Conservation (phyloP, 208 protist species). For the Trypanosomatidae sp. region DNA sequence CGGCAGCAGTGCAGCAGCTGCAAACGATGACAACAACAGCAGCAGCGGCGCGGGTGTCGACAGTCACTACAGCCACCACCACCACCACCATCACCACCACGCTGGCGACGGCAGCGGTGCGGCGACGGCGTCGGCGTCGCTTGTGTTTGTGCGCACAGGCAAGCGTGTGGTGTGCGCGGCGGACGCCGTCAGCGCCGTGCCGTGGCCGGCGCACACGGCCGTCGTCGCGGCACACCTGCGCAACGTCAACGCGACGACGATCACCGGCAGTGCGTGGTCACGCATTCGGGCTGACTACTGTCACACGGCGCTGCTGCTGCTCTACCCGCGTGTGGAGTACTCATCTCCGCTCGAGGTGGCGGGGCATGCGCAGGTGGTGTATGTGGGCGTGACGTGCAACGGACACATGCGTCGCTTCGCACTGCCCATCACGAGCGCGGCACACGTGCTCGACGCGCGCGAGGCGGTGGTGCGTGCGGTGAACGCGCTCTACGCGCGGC, state of each 20-base stretch:
- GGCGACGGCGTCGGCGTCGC: slow-evolving; percentile 38
- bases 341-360: slow-evolving; percentile 39
- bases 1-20: not conserved
- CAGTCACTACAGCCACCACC: not conserved
- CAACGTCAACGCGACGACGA: slow-evolving; percentile 26
- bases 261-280: slow-evolving; percentile 41
- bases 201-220: slow-evolving; percentile 45
- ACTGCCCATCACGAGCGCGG: slow-evolving; percentile 51
- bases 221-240: slow-evolving; percentile 53
- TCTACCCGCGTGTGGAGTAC: slow-evolving; percentile 78
- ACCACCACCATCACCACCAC: not conserved
- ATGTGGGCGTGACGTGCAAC: slow-evolving; percentile 80
- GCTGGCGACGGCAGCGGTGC: not conserved
- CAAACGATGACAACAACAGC: not conserved
- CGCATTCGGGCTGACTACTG: slow-evolving; percentile 59
- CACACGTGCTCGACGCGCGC: slow-evolving; percentile 72
- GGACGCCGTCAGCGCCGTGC: slow-evolving; percentile 21
- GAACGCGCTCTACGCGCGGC: slow-evolving; percentile 64
- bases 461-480: slow-evolving; percentile 48
- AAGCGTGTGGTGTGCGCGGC: slow-evolving; percentile 52
- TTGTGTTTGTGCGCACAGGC: slow-evolving; percentile 78
- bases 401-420: slow-evolving; percentile 77
- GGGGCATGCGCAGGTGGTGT: slow-evolving; percentile 31
- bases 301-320: slow-evolving; percentile 62
- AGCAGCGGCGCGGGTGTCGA: not conserved